Conservation (phyloP, 108 stramenopile species). For the Fragilaria radians region DNA sequence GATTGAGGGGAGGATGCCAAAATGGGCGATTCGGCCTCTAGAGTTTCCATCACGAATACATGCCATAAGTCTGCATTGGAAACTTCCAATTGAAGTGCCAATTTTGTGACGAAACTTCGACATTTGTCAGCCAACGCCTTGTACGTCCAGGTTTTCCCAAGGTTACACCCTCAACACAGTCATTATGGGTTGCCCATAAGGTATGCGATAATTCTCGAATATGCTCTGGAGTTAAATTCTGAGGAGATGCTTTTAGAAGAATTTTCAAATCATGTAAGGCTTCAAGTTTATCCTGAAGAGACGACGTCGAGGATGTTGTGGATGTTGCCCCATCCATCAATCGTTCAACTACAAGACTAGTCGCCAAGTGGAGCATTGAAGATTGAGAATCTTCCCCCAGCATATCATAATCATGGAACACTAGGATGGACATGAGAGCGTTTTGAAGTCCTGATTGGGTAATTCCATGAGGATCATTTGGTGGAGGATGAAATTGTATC, state of each 20-base stretch:
- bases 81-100: slow-evolving; percentile 45
- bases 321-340: slow-evolving; percentile 40
- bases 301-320: slow-evolving; percentile 17
- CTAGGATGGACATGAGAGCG: slow-evolving; percentile 55
- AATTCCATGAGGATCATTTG: slow-evolving; percentile 75
- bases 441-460: slow-evolving; percentile 54
- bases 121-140: slow-evolving; percentile 48
- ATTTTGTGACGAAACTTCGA: slow-evolving; percentile 47
- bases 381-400: slow-evolving; percentile 18
- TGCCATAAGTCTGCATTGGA: slow-evolving; percentile 34
- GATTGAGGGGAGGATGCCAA: slow-evolving; percentile 44
- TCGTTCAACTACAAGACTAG: slow-evolving; percentile 62
- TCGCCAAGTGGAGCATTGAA: slow-evolving; percentile 47
- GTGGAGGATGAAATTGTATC: slow-evolving; percentile 79
- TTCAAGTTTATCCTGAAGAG: too few species aligned
- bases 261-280: too few species aligned
- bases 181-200: too few species aligned
- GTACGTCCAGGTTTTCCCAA: too few species aligned
- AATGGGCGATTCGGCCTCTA: slow-evolving; percentile 24
- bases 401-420: slow-evolving; percentile 34
- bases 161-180: slow-evolving; percentile 21
- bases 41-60: slow-evolving; percentile 44
- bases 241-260: too few species aligned
- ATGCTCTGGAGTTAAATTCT: too few species aligned
- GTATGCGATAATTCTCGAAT: too few species aligned